A percentile compares a stretch with the other conserved stretches of the same genome.
These are phyloP conservation scores for Citrus trifoliata DNA, from an alignment of 345 rosid species.

Conservation along the genomic window DNA sequence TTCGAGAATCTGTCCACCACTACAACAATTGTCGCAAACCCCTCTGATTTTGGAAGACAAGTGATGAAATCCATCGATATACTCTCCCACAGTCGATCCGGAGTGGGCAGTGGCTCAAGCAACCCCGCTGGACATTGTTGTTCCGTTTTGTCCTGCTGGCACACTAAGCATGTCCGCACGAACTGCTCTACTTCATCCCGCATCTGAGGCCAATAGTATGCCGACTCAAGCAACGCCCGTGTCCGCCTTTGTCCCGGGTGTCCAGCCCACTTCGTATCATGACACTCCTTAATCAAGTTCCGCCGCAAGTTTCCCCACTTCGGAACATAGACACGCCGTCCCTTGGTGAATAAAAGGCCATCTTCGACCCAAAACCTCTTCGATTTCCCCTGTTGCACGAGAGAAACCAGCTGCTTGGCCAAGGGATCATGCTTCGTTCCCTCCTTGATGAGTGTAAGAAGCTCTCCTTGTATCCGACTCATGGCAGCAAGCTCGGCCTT, in stretches of 20 bases:
- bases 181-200: neutral
- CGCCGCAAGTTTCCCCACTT: no score
- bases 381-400: neutral
- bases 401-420: neutral
- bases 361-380: neutral
- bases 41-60: neutral
- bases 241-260: no score
- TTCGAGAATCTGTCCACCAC: neutral
- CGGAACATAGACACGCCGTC: no score
- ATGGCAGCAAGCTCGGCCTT: neutral
- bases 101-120: neutral
- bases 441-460: neutral
- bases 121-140: rapidly evolving
- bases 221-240: no score
- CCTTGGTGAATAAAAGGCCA: no score
- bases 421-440: neutral
- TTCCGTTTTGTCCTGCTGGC: neutral
- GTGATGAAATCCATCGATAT: neutral
- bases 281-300: no score
- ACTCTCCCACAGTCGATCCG: neutral
- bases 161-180: neutral
- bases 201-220: neutral
- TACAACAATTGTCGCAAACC: neutral
- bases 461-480: neutral
- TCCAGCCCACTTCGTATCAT: no score